A percentile compares a stretch with the other conserved stretches of the same genome.
Conservation (phyloP, 75 land plant species). For the Selaginella tamariscina region DNA sequence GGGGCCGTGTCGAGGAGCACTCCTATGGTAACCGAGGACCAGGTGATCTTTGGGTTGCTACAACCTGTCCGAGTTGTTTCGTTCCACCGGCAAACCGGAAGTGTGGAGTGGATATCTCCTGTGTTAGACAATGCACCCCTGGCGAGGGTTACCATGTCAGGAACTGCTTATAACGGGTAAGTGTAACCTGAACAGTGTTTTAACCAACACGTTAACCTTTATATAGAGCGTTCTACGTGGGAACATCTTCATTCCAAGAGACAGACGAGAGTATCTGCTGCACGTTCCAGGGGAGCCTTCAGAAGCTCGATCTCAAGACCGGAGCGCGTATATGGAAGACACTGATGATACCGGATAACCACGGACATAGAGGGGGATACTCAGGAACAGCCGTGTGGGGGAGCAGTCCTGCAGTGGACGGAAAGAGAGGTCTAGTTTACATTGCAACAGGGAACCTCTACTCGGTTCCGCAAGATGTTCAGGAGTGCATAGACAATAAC, state of each 20-base stretch:
- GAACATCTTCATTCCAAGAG: constrained; percentile 26
- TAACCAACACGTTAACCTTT: not conserved
- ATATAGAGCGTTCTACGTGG: not conserved
- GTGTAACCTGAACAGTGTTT: not conserved
- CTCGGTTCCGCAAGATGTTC: constrained; percentile 26
- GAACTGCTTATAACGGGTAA: constrained; percentile 33
- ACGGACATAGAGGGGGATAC: constrained; percentile 12
- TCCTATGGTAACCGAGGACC: constrained; percentile 12
- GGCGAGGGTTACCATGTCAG: constrained; percentile 30
- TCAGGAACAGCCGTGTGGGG: constrained; percentile 46
- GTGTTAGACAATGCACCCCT: constrained; percentile 19
- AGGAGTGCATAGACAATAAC: constrained; percentile 23
- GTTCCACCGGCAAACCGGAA: constrained; percentile 18
- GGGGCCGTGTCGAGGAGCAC: constrained; percentile 27
- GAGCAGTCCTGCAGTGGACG: constrained; percentile 44
- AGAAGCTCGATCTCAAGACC: constrained; percentile 20
- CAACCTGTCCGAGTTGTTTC: constrained; percentile 31
- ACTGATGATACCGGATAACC: constrained; percentile 30
- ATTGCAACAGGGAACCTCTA: constrained; percentile 39
- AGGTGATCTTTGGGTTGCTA: constrained; percentile 26
- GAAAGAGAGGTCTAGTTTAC: constrained; percentile 24
- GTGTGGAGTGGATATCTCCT: constrained; percentile 23
- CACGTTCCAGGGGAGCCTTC: constrained; percentile 20
- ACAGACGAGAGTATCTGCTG: constrained; percentile 10
- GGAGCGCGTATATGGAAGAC: constrained; percentile 33